Evolutionary conservation across 2,329 filamentous ascomycete genomes (phyloP).

Genomic region (Cercospora sp.): DNA sequence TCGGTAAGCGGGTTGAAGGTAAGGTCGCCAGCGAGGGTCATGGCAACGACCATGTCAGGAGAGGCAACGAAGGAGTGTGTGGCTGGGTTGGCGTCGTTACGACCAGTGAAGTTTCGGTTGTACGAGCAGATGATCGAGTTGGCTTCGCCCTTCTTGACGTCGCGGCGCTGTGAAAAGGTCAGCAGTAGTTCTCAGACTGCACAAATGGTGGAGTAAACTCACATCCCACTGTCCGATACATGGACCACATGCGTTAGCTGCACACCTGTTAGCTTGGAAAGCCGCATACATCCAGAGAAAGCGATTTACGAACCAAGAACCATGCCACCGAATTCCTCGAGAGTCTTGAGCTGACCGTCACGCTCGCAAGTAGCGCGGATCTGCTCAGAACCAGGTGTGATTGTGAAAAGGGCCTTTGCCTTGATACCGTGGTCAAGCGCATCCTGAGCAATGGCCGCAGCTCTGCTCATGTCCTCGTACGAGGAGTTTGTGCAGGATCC

Average conservation of each 20-base stretch:
- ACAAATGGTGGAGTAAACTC: background rate
- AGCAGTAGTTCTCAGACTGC: no score
- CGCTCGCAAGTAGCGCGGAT: slow-evolving; percentile 86
- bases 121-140: slow-evolving; percentile 99
- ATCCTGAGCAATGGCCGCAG: slow-evolving; percentile 86
- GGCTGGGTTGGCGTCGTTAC: slow-evolving; percentile 93
- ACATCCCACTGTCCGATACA: slow-evolving; percentile 72
- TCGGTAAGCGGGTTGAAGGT: slow-evolving; percentile 94
- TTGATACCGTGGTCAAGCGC: slow-evolving; percentile 91
- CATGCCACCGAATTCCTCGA: slow-evolving; percentile 93
- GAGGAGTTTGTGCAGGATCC: slow-evolving; percentile 96
- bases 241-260: slow-evolving; percentile 2
- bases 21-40: slow-evolving; percentile 79
- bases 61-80: slow-evolving; percentile 93
- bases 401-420: slow-evolving; percentile 88
- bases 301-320: slow-evolving; percentile 64
- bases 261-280: background rate
- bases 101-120: slow-evolving; percentile 99
- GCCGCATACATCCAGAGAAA: background rate
- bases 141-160: slow-evolving; percentile 90
- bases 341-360: slow-evolving; percentile 67
- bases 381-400: slow-evolving; percentile 96
- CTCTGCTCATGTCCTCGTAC: slow-evolving; percentile 89
- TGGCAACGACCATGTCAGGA: slow-evolving; percentile 82
- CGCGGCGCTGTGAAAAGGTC: slow-evolving; percentile 54